phyloP scores from a whole-genome alignment of 2,329 filamentous ascomycete species.

The Pyrenochaeta sp. region DNA sequence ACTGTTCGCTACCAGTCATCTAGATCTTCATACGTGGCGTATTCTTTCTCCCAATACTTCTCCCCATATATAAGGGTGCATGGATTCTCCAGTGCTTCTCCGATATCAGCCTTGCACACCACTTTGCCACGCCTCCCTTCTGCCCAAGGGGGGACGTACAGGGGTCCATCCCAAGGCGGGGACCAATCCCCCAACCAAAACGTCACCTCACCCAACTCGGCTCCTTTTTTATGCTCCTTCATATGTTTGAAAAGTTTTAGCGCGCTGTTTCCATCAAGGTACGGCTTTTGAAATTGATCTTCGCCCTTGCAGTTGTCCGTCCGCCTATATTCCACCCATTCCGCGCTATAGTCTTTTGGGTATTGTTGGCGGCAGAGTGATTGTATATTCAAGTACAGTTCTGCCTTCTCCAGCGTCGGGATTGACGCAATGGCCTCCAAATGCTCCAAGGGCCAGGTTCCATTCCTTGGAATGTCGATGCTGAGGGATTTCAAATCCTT shows the following conservation, averaged over 20 bases:
- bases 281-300: conserved; percentile 13
- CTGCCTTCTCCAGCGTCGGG: conserved; percentile 9
- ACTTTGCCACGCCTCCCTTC: conserved; percentile 9
- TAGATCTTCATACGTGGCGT: neutral
- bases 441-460: conserved; percentile 18
- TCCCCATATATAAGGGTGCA: conserved; percentile 7
- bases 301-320: conserved; percentile 6
- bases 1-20: no score
- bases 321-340: neutral
- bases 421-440: conserved; percentile 10
- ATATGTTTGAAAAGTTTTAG: conserved; percentile 16
- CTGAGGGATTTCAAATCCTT: conserved; percentile 16
- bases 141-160: conserved; percentile 6
- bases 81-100: neutral
- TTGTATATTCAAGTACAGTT: conserved; percentile 16
- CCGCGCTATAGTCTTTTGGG: neutral
- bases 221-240: conserved; percentile 9
- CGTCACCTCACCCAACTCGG: conserved; percentile 9
- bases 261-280: conserved; percentile 9
- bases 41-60: conserved; percentile 7
- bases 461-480: conserved; percentile 20
- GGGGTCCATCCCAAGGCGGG: conserved; percentile 2
- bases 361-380: conserved; percentile 10
- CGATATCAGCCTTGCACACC: conserved; percentile 7
- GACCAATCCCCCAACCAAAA: conserved; percentile 23